Evolutionary conservation across 192 early-diverging fungal genomes (phyloP), one percentile per base, ranked within the genome.

Genomic region (Endogone sp.): DNA sequence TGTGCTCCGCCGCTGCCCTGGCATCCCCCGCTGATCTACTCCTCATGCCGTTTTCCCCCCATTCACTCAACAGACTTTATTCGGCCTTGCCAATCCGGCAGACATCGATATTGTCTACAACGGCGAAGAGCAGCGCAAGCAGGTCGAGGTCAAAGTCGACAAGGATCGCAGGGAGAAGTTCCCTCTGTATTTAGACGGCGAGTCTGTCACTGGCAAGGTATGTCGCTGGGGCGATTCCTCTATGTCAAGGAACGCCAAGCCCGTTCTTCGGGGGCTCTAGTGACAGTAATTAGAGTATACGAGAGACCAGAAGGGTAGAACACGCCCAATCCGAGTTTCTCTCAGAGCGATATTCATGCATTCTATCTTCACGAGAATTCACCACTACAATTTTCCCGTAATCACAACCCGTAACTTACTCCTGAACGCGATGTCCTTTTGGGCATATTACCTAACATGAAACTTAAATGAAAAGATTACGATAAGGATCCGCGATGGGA

Each of bases 181-280:
- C 64, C 98, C 98, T 28, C 84, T 98, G 4, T 99, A 95, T 75
- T 92, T 96, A 79, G 98, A 99, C 74, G 96, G 96, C 16, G 98
- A 99, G 75, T 84, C 90, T 8, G 92, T 99, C 30, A 75, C 86
- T 16, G 98, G 98, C 68, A 97, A 95, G 87, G 97, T 96, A 84
- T n/a, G n/a, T n/a, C n/a, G n/a, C n/a, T n/a, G n/a, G n/a, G n/a
- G n/a, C n/a, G n/a, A 64, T 65, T 49, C 6, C 13, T 13, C 13
- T 44, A 49, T 6, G 37, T 49, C 37, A 6, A 49, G 37, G 9
- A 49, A 49, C 37, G 37, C 6, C 6, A 49, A n/a, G n/a, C n/a
- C n/a, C n/a, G n/a, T n/a, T n/a, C n/a, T n/a, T n/a, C n/a, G n/a
- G n/a, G n/a, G n/a, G n/a, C n/a, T n/a, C n/a, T n/a, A n/a, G n/a